Percentiles rank a stretch among this genome's conserved stretches.
These are phyloP conservation scores for Lonicera japonica DNA, from an alignment of 129 eudicot genomes.

Conservation along the genomic window DNA sequence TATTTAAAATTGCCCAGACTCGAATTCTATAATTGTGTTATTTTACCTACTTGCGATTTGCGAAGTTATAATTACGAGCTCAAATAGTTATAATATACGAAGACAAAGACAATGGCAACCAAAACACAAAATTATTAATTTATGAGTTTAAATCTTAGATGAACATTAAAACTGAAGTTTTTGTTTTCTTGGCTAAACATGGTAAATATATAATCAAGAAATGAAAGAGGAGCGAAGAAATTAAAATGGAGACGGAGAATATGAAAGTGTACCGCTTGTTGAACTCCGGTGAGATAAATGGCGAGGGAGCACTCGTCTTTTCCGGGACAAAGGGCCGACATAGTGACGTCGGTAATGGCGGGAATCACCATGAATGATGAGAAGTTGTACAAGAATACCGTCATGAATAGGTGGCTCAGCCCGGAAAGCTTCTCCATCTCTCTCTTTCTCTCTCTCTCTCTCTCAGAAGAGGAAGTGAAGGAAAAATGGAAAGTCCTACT, in stretches of 20 bases:
- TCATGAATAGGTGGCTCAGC: constrained; percentile 52
- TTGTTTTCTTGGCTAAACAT: too few species aligned
- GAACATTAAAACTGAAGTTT: too few species aligned
- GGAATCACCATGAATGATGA: constrained; percentile 60
- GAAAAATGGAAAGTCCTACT: background rate
- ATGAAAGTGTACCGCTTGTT: constrained; percentile 29
- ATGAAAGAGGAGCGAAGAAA: too few species aligned
- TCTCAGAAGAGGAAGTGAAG: background rate
- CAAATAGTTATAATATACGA: too few species aligned
- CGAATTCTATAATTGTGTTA: too few species aligned
- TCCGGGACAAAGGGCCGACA: constrained; percentile 63
- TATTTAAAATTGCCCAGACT: too few species aligned
- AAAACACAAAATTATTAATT: too few species aligned
- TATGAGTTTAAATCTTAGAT: too few species aligned
- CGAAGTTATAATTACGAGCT: too few species aligned
- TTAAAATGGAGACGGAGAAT: background rate
- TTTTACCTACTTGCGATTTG: too few species aligned
- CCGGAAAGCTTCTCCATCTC: constrained; percentile 27
- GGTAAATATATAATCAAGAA: too few species aligned
- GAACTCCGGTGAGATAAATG: constrained; percentile 55
- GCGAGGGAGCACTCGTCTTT: constrained; percentile 59
- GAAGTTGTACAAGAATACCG: constrained; percentile 45
- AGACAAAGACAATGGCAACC: too few species aligned
- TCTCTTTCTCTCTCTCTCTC: constrained; percentile 12
- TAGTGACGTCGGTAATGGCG: constrained; percentile 56